Percentiles rank a stretch among this genome's conserved stretches.
Evolutionary conservation across 257 asterid species (phyloP).

Genomic region (Nicotiana obtusifolia): DNA sequence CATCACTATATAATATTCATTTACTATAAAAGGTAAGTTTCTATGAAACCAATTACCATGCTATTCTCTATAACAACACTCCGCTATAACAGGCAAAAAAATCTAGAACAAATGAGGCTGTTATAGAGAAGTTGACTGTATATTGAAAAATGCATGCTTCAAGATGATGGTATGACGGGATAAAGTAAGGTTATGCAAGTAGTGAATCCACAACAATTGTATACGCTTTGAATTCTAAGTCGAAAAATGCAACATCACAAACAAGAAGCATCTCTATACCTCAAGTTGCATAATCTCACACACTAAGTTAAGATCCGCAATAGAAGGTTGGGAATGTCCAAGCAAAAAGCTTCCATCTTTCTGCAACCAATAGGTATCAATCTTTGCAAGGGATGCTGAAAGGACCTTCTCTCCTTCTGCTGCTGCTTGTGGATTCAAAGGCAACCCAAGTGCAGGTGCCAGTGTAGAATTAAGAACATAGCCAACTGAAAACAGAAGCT

Average conservation of each 20-base stretch:
- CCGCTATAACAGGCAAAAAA: no score
- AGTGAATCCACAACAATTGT: neutral
- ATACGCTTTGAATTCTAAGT: neutral
- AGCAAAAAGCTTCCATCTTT: slow-evolving; percentile 63
- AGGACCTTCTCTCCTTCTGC: slow-evolving; percentile 60
- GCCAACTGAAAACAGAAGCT: slow-evolving; percentile 34
- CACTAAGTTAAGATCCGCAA: slow-evolving; percentile 83
- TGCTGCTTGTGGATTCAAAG: slow-evolving; percentile 61
- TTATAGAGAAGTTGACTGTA: no score
- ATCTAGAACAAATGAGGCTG: no score
- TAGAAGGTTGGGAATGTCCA: slow-evolving; percentile 74
- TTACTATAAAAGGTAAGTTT: no score
- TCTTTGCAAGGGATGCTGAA: slow-evolving; percentile 49
- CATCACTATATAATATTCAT: no score
- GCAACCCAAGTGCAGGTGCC: slow-evolving; percentile 65
- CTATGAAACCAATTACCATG: no score
- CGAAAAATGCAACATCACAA: neutral
- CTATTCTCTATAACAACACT: no score
- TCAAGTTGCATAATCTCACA: slow-evolving; percentile 91
- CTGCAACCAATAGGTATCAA: slow-evolving; percentile 70
- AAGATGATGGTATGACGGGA: neutral
- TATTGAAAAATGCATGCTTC: neutral
- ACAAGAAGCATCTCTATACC: slow-evolving; percentile 32
- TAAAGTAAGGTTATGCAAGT: neutral
- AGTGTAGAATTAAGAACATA: slow-evolving; percentile 44